phyloP scores from a whole-genome alignment of 768 basidiomycete genomes.

The Trametes sanguinea region DNA sequence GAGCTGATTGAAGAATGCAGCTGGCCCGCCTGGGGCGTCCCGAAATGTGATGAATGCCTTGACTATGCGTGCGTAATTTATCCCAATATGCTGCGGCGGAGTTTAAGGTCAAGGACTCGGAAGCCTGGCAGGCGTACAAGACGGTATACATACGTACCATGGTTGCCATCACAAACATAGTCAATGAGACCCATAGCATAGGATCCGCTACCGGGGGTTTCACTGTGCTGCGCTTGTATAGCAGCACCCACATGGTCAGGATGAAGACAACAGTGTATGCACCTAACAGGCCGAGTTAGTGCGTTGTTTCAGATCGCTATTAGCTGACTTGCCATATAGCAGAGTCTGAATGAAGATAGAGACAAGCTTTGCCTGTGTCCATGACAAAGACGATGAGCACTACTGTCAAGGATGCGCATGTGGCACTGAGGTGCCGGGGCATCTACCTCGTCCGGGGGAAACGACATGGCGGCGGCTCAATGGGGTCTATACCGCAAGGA shows the following conservation, averaged over 20 bases:
- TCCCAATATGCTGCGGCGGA: slow-evolving; percentile 37
- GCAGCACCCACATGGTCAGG: slow-evolving; percentile 9
- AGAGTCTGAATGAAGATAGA: slow-evolving; percentile 14
- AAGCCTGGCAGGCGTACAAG: too few species aligned
- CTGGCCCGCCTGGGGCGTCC: slow-evolving; percentile 25
- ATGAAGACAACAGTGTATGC: slow-evolving; percentile 8
- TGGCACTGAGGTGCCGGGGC: neutral
- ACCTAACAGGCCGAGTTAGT: neutral
- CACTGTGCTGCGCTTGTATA: neutral
- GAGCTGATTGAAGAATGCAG: slow-evolving; percentile 37
- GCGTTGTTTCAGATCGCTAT: too few species aligned
- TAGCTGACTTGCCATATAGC: neutral
- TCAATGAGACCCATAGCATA: slow-evolving; percentile 4
- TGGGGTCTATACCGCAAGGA: neutral
- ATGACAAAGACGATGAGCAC: neutral
- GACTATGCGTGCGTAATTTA: slow-evolving; percentile 40
- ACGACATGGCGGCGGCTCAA: neutral
- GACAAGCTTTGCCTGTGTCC: slow-evolving; percentile 4
- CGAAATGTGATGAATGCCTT: slow-evolving; percentile 37
- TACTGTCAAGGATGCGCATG: too few species aligned
- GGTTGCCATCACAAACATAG: slow-evolving; percentile 36
- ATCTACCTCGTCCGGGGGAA: slow-evolving; percentile 6
- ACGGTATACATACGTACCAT: slow-evolving; percentile 29
- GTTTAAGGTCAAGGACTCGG: too few species aligned
- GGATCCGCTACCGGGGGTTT: neutral